phyloP scores from a whole-genome alignment of 495 filamentous ascomycete species.

The Ramalina peruviana region DNA sequence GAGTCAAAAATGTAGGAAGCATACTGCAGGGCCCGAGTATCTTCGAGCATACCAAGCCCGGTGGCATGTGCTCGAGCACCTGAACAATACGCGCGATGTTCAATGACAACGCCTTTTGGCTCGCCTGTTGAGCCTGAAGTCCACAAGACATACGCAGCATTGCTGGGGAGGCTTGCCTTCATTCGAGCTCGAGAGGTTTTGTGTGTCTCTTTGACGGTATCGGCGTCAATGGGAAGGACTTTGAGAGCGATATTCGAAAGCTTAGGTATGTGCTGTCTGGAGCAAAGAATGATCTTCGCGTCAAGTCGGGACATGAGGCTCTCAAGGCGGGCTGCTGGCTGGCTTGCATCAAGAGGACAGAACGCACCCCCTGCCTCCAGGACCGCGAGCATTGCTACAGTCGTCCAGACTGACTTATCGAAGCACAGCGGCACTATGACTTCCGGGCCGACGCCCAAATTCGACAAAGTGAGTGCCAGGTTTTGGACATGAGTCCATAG shows the following conservation, averaged over 20 bases:
- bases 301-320: conserved; percentile 27
- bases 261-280: conserved; percentile 19
- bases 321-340: conserved; percentile 38
- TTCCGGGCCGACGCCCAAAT: conserved; percentile 34
- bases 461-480: conserved; percentile 32
- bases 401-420: conserved; percentile 46
- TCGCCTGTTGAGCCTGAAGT: conserved; percentile 39
- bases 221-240: conserved; percentile 26
- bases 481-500: conserved; percentile 22
- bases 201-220: conserved; percentile 19
- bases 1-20: conserved; percentile 42
- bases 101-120: conserved; percentile 34
- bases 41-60: conserved; percentile 13
- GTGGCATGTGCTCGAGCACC: conserved; percentile 30
- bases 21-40: conserved; percentile 33
- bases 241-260: conserved; percentile 20
- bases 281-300: conserved; percentile 39
- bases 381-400: conserved; percentile 42
- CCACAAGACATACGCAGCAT: conserved; percentile 24
- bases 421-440: conserved; percentile 39
- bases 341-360: conserved; percentile 43
- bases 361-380: conserved; percentile 46
- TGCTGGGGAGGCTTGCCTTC: background rate
- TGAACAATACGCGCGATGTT: conserved; percentile 32
- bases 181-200: background rate